Evolutionary conservation across 441 rosid genomes (phyloP), one percentile per base, ranked within the genome.

Genomic region (Populus hybrid): DNA sequence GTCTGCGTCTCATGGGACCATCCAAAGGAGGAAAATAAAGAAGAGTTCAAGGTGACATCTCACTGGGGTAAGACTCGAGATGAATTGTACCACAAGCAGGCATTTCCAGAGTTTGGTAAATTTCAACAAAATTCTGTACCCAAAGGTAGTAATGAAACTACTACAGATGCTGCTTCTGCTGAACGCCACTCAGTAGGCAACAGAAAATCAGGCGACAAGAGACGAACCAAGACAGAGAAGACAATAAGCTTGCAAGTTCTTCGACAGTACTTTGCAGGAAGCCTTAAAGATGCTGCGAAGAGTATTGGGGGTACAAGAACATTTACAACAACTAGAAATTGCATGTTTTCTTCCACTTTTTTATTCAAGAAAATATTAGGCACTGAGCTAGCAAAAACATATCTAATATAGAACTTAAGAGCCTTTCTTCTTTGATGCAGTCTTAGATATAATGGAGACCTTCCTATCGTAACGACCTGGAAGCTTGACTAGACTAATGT

Each of bases 1-100:
- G 50, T 73, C 32, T 69, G 72, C 21, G 72, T 79, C 67, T 76
- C 80, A 24, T 88, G 90, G 92, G 92, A 92, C 77, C 81, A 72
- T 76, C 88, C 79, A 76, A 82, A 88, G 77, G 89, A 88, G 89
- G 92, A 86, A 69, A 86, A 89, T 6, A 86, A 83, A 74, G 94
- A 90, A 88, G 91, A 88, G 57, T 90, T 89, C 78, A 84, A 79
- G 75, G 78, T 84, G 38, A 80, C 80, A 20, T 74, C 74, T 42
- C 57, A 81, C 65, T 83, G 79, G 86, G 86, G 77, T 59, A 77
- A 80, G 50, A 42, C 81, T 78, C 79, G 24, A 2, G 63, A 77
- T 32, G 79, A 70, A 50, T 20, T 75, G 50, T 42, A 67, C 69
- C 74, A 69, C 21, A 69, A 72, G 65, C 82, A 75, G 57, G 75